These are phyloP conservation scores for Penicillium ucsense DNA, from an alignment of 495 filamentous ascomycete species.

Conservation along the genomic window DNA sequence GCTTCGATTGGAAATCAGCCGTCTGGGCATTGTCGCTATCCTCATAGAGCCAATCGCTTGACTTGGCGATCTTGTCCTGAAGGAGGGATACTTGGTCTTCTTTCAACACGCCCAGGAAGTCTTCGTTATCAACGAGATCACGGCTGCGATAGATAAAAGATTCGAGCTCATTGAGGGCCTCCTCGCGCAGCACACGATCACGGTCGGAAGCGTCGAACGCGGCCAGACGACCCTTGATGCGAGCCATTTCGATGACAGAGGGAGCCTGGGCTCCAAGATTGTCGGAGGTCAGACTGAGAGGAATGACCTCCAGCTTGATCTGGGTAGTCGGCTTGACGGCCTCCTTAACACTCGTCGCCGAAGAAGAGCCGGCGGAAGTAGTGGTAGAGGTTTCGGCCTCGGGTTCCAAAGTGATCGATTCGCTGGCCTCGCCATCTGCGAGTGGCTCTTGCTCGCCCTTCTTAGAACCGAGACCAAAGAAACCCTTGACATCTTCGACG, in stretches of 20 bases:
- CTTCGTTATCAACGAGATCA: conserved; percentile 66
- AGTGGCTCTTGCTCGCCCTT: conserved; percentile 73
- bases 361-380: conserved; percentile 29
- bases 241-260: conserved; percentile 47
- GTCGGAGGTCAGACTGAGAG: conserved; percentile 52
- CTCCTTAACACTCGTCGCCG: conserved; percentile 40
- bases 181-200: conserved; percentile 67
- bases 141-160: conserved; percentile 84
- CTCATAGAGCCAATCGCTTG: conserved; percentile 84
- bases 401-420: conserved; percentile 41
- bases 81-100: conserved; percentile 50
- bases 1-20: conserved; percentile 57
- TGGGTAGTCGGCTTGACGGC: conserved; percentile 38
- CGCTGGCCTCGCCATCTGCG: conserved; percentile 45
- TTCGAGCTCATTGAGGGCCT: conserved; percentile 85
- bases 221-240: conserved; percentile 61
- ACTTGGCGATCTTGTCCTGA: conserved; percentile 51
- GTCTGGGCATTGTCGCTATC: conserved; percentile 68
- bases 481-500: conserved; percentile 85
- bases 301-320: conserved; percentile 62
- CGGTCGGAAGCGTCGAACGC: conserved; percentile 79
- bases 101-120: conserved; percentile 62
- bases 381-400: conserved; percentile 41
- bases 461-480: conserved; percentile 87
- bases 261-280: conserved; percentile 49